phyloP scores from a whole-genome alignment of 495 filamentous ascomycete species.

The Tuber umbilicatum region DNA sequence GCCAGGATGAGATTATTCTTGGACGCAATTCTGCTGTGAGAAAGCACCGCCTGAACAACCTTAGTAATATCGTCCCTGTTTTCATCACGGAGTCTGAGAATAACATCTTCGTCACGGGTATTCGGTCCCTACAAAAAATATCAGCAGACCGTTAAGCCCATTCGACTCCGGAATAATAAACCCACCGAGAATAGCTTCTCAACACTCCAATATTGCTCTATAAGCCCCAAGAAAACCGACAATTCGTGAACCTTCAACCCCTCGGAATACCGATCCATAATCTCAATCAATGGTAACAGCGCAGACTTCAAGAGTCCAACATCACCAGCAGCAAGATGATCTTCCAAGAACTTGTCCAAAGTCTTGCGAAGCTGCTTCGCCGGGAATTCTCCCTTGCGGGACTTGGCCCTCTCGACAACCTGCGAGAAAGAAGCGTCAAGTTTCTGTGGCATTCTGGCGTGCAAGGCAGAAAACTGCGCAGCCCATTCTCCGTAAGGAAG shows the following conservation, averaged over 20 bases:
- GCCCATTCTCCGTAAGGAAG: constrained; percentile 96
- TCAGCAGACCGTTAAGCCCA: constrained; percentile 12
- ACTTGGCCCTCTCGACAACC: constrained; percentile 72
- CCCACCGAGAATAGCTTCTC: constrained; percentile 71
- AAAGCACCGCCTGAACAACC: constrained; percentile 81
- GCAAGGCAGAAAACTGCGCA: constrained; percentile 87
- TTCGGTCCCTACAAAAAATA: constrained; percentile 53
- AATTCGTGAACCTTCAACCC: constrained; percentile 90
- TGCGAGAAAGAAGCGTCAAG: constrained; percentile 73
- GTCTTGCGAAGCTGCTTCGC: constrained; percentile 80
- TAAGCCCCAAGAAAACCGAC: constrained; percentile 65
- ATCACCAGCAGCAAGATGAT: constrained; percentile 65
- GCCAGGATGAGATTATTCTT: constrained; percentile 94
- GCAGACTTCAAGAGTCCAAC: constrained; percentile 62
- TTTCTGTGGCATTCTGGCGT: constrained; percentile 91
- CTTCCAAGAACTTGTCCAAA: constrained; percentile 78
- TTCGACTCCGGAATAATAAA: background rate
- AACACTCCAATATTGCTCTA: constrained; percentile 72
- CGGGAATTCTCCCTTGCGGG: constrained; percentile 80
- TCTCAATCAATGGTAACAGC: constrained; percentile 67
- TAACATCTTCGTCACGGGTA: constrained; percentile 85
- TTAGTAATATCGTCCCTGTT: constrained; percentile 82
- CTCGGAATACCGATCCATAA: constrained; percentile 77
- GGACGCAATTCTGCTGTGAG: constrained; percentile 80
- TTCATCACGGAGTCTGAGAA: constrained; percentile 88